Conservation (phyloP, 78 protist genomes). For the Monosiga brevicollis region DNA sequence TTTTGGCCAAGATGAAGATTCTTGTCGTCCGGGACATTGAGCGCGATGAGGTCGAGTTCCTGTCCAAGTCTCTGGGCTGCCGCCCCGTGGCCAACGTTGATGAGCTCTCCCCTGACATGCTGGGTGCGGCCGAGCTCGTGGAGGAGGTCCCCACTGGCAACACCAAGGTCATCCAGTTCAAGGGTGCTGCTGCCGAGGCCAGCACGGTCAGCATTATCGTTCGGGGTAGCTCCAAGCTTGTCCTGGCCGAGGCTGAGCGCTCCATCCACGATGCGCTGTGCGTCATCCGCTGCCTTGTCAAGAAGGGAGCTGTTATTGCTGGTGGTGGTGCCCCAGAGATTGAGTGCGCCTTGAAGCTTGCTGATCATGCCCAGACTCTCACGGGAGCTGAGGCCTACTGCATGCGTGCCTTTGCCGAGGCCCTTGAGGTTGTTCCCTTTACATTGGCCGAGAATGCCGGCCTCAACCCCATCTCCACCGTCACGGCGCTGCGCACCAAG, state of each 20-base stretch:
- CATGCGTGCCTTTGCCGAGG: slow-evolving; percentile 91
- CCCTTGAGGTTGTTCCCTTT: slow-evolving; percentile 94
- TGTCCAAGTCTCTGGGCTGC: slow-evolving; percentile 88
- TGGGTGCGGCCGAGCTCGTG: slow-evolving; percentile 86
- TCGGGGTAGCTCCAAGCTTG: slow-evolving; percentile 89
- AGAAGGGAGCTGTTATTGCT: slow-evolving; percentile 77
- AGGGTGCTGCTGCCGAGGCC: slow-evolving; percentile 75
- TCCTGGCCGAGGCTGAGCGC: slow-evolving; percentile 94
- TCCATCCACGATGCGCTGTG: slow-evolving; percentile 99
- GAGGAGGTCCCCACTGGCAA: slow-evolving; percentile 74
- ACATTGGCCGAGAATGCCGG: slow-evolving; percentile 99
- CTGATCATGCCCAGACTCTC: slow-evolving; percentile 57
- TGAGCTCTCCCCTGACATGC: slow-evolving; percentile 75
- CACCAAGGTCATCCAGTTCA: slow-evolving; percentile 74
- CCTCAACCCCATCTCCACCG: slow-evolving; percentile 89
- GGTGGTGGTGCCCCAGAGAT: slow-evolving; percentile 99
- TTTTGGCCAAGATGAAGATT: slow-evolving; percentile 91
- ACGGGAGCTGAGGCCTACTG: slow-evolving; percentile 75
- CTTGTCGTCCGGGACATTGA: slow-evolving; percentile 93
- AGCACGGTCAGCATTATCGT: slow-evolving; percentile 81
- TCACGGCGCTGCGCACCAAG: slow-evolving; percentile 86
- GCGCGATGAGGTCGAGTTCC: slow-evolving; percentile 94
- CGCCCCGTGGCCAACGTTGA: slow-evolving; percentile 87
- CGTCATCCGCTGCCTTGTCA: slow-evolving; percentile 96
- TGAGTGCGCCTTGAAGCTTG: slow-evolving; percentile 66